Percentiles rank a stretch among this genome's conserved stretches.
Evolutionary conservation across 2,329 filamentous ascomycete species (phyloP).

Genomic region (Coniochaeta ligniaria): DNA sequence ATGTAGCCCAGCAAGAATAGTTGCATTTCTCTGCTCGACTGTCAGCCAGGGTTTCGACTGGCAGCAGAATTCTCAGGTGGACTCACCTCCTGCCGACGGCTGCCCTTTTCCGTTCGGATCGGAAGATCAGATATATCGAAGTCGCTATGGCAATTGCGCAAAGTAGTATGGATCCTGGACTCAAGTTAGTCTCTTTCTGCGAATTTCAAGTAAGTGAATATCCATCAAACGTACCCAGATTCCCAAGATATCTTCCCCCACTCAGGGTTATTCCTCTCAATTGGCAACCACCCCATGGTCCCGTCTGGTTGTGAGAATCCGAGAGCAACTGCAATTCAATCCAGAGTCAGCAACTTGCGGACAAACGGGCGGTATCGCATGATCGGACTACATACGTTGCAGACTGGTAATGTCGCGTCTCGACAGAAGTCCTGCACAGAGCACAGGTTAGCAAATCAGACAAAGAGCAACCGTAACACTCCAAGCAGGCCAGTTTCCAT

Average conservation of each 20-base stretch:
- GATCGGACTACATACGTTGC: slow-evolving; percentile 58
- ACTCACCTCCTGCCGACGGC: slow-evolving; percentile 84
- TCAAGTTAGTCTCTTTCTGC: neutral
- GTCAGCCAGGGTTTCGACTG: neutral
- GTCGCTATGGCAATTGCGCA: slow-evolving; percentile 68
- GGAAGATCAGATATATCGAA: slow-evolving; percentile 61
- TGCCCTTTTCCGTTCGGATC: slow-evolving; percentile 83
- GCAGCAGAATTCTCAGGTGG: slow-evolving; percentile 1
- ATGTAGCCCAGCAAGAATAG: slow-evolving; percentile 83
- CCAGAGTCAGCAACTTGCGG: slow-evolving; percentile 11
- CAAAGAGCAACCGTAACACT: slow-evolving; percentile 7
- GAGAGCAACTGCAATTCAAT: slow-evolving; percentile 53
- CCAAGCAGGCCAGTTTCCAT: slow-evolving; percentile 15
- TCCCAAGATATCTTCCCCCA: slow-evolving; percentile 61
- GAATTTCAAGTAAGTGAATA: neutral
- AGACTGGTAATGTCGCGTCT: slow-evolving; percentile 75
- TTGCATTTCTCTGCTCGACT: slow-evolving; percentile 79
- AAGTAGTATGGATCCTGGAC: slow-evolving; percentile 78
- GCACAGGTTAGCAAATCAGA: slow-evolving; percentile 7
- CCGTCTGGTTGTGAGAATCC: slow-evolving; percentile 47
- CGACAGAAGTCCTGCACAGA: slow-evolving; percentile 65
- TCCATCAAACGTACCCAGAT: slow-evolving; percentile 58
- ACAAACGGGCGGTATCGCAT: neutral
- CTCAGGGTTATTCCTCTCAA: slow-evolving; percentile 69
- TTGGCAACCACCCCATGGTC: slow-evolving; percentile 62